Evolutionary conservation across 192 early-diverging fungal species (phyloP), one percentile per base, ranked within the genome.

Genomic region (Helicostylum pulchrum): DNA sequence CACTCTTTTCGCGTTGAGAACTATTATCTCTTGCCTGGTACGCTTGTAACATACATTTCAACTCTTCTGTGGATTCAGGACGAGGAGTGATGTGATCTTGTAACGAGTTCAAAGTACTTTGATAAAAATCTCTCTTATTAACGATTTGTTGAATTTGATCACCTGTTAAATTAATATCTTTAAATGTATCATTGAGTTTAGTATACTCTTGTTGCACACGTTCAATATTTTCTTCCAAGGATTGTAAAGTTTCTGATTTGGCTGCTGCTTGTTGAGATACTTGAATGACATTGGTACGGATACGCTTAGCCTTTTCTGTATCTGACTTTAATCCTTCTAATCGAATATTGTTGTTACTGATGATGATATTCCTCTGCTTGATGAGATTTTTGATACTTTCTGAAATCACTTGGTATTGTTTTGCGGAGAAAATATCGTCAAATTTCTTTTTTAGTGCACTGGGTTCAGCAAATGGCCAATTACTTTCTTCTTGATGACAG

Each of bases 401-500:
- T 0, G 34, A 20, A 12, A 36, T 36, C 8, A 39, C 39, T 7
- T 11, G 31, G 11, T 58, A 58, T 78, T 88, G 77, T 17, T 92
- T 95, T 1, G 93, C 85, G 0, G 91, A 90, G 79, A 98, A 99
- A 46, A 99, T 98, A 15, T 97, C 97, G 77, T 99, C 96, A 79
- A 99, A 99, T 65, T 90, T 93, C 66, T 97, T 97, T 66, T 99
- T 99, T 36, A 99, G 64, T 4, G 82, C 64, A 3, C 77, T 62
- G 0, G 96, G 87, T 67, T 99, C 97, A 0, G 93, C 84, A 9
- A 99, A 80, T 12, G 97, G 97, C 96, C 97, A 99, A 70, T 88
- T 92, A 48, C 91, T 90, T 3, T 99, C 96, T 72, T 99, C 97
- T 78, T 99, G 97, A 71, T 98, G 96, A 74, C 95, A 97, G 65